phyloP scores from a whole-genome alignment of 1,284 basidiomycete genomes.

The Earliella scabrosa region DNA sequence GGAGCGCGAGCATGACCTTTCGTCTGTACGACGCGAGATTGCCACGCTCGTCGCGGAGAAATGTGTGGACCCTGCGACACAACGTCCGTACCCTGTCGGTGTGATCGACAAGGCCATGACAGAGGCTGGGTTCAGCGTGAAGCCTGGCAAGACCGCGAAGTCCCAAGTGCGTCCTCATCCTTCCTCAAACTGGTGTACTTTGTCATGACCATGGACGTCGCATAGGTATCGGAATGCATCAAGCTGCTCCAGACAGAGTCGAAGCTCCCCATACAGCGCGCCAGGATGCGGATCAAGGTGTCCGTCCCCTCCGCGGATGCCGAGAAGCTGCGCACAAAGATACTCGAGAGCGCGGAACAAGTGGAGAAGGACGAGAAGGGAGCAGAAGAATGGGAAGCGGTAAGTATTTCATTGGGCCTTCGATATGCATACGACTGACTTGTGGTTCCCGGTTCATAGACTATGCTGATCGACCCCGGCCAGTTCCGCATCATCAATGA shows the following conservation, averaged over 20 bases:
- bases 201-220: neutral
- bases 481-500: conserved; percentile 92
- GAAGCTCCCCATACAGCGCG: conserved; percentile 89
- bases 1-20: conserved; percentile 90
- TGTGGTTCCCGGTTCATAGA: conserved; percentile 46
- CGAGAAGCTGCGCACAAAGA: conserved; percentile 72
- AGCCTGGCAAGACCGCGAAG: conserved; percentile 90
- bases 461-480: conserved; percentile 91
- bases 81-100: conserved; percentile 90
- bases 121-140: conserved; percentile 92
- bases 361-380: conserved; percentile 86
- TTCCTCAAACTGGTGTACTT: neutral
- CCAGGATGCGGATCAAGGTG: conserved; percentile 90
- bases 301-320: conserved; percentile 79
- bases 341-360: conserved; percentile 78
- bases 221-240: conserved; percentile 90
- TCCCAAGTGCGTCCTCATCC: conserved; percentile 62
- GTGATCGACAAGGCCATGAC: conserved; percentile 99
- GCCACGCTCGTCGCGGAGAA: conserved; percentile 94
- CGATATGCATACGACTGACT: too few relatives aligned
- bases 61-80: conserved; percentile 91
- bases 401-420: conserved; percentile 42
- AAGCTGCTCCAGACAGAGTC: conserved; percentile 80
- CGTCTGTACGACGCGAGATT: conserved; percentile 88
- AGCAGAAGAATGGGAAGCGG: conserved; percentile 86